Conservation (phyloP, 768 basidiomycete species). For the Mycena pura region DNA sequence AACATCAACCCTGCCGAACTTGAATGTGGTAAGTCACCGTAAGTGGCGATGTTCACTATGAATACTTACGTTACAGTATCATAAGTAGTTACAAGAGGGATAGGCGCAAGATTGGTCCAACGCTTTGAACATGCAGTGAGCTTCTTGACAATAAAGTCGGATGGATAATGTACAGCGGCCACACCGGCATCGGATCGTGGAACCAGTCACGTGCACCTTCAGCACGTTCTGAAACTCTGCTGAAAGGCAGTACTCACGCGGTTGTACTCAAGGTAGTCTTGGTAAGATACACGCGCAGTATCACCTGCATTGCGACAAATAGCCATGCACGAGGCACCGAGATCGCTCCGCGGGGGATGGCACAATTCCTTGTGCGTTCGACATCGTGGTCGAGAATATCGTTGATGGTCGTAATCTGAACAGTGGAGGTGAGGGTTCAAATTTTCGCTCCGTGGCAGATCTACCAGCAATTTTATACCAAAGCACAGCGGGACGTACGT, state of each 20-base stretch:
- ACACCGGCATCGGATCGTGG: slow-evolving; percentile 32
- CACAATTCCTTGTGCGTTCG: slow-evolving; percentile 33
- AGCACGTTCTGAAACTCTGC: background rate
- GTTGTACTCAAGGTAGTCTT: slow-evolving; percentile 23
- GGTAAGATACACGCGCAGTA: slow-evolving; percentile 31
- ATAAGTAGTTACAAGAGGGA: slow-evolving; percentile 30
- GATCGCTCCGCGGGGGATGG: slow-evolving; percentile 37
- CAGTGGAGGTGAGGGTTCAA: background rate
- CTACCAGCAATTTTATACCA: slow-evolving; percentile 39
- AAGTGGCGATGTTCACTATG: too few species aligned
- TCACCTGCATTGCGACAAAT: slow-evolving; percentile 33
- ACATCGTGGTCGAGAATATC: slow-evolving; percentile 38
- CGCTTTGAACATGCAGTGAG: slow-evolving; percentile 28
- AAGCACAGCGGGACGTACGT: slow-evolving; percentile 38
- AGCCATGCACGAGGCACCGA: slow-evolving; percentile 35
- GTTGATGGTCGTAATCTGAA: slow-evolving; percentile 41
- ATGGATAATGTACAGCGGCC: slow-evolving; percentile 40
- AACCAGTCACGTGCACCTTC: slow-evolving; percentile 22
- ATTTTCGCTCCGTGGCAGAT: background rate
- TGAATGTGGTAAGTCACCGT: too few species aligned
- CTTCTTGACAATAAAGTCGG: slow-evolving; percentile 38
- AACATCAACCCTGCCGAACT: slow-evolving; percentile 37
- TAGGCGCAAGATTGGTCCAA: slow-evolving; percentile 37
- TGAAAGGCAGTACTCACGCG: slow-evolving; percentile 21
- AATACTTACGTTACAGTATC: background rate